A percentile compares a stretch with the other conserved stretches of the same genome.
Evolutionary conservation across 2,329 filamentous ascomycete species (phyloP).

Genomic region (Hypomyces rosellus): DNA sequence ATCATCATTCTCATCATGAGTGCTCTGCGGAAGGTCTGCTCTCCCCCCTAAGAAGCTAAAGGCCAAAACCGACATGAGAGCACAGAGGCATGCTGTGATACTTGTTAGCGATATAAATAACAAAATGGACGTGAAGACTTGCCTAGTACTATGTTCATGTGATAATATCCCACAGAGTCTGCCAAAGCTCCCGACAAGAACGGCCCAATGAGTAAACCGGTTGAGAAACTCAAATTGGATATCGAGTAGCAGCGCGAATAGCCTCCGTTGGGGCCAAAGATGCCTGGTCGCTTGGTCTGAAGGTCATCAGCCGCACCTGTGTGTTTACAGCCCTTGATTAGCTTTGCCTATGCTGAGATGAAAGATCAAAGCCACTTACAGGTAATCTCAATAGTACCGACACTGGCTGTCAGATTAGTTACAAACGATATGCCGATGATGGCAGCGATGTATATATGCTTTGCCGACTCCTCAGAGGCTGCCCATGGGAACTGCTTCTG

Average conservation of each 20-base stretch:
- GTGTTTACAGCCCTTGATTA: too few species aligned
- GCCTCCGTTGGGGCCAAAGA: slow-evolving; percentile 1
- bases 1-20: too few species aligned
- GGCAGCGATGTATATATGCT: not conserved
- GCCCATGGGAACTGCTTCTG: slow-evolving; percentile 2
- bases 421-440: not conserved
- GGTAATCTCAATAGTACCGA: not conserved
- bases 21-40: too few species aligned
- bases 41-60: not conserved
- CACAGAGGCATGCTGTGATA: not conserved
- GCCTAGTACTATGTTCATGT: not conserved
- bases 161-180: slow-evolving; percentile 2
- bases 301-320: not conserved
- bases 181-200: not conserved
- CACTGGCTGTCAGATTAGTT: not conserved
- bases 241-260: slow-evolving; percentile 3
- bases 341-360: not conserved
- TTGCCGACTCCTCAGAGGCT: not conserved
- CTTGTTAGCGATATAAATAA: not conserved
- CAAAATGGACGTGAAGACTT: not conserved
- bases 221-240: not conserved
- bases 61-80: not conserved
- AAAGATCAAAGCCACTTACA: not conserved
- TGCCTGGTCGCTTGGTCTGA: not conserved
- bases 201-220: not conserved